A percentile compares a stretch with the other conserved stretches of the same genome.
phyloP scores from a whole-genome alignment of 345 rosid species.

The Mangifera indica region DNA sequence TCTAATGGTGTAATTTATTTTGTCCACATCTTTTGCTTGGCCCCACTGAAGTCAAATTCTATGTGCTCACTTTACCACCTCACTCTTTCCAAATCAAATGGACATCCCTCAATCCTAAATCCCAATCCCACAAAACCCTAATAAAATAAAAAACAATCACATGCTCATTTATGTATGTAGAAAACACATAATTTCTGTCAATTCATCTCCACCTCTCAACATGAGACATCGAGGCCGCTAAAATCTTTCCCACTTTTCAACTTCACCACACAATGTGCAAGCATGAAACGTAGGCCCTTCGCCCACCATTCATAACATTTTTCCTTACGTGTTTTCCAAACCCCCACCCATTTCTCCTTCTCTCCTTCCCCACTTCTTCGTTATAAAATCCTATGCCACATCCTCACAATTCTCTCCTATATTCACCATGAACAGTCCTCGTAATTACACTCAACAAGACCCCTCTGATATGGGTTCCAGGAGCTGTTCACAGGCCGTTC shows the following conservation, averaged over 20 bases:
- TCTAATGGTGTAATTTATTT: not conserved
- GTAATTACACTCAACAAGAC: slow-evolving; percentile 11
- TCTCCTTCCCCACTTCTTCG: not conserved
- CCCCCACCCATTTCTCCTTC: slow-evolving; percentile 27
- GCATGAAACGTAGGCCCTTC: slow-evolving; percentile 42
- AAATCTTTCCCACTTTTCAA: not conserved
- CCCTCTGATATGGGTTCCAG: slow-evolving; percentile 6
- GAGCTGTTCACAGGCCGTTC: slow-evolving; percentile 9
- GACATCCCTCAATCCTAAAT: not conserved
- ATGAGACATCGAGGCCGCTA: not conserved
- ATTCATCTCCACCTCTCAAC: not conserved
- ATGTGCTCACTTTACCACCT: slow-evolving; percentile 8
- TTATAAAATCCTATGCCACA: not conserved
- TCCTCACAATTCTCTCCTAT: not conserved
- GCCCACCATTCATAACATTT: slow-evolving; percentile 36
- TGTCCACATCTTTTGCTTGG: not conserved
- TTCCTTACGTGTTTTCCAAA: slow-evolving; percentile 27
- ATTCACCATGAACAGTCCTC: too few species aligned
- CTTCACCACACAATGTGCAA: slow-evolving; percentile 25
- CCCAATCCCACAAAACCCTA: not conserved
- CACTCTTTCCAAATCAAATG: not conserved
- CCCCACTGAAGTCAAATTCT: not conserved
- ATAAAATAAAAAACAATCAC: not conserved
- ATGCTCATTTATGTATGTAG: too few species aligned
- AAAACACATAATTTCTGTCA: not conserved